phyloP scores from a whole-genome alignment of 1,284 basidiomycete genomes.

The Puccinia horiana region DNA sequence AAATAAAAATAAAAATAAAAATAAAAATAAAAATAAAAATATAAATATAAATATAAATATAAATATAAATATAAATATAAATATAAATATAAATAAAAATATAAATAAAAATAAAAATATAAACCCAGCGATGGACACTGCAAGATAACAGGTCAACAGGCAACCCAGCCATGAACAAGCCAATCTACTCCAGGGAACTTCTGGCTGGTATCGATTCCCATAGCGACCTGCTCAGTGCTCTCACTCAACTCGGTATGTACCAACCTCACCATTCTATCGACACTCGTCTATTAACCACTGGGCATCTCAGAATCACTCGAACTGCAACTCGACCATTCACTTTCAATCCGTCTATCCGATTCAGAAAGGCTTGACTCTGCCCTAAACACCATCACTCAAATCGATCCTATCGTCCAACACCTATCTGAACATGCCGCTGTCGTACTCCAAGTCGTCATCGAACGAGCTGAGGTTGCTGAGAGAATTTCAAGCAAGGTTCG shows the following conservation, averaged over 20 bases:
- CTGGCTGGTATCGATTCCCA: slow-evolving; percentile 39
- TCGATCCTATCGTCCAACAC: slow-evolving; percentile 23
- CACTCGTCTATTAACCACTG: background rate
- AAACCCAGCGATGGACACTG: too few species aligned
- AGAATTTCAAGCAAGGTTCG: slow-evolving; percentile 47
- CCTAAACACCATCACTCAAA: slow-evolving; percentile 29
- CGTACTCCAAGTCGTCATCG: slow-evolving; percentile 39
- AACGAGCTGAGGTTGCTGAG: slow-evolving; percentile 45
- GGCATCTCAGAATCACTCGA: slow-evolving; percentile 39
- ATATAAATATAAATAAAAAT: too few species aligned
- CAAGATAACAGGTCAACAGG: too few species aligned
- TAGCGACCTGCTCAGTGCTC: slow-evolving; percentile 19
- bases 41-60: too few species aligned
- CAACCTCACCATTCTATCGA: background rate
- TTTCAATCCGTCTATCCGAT: slow-evolving; percentile 30
- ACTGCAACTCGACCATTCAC: slow-evolving; percentile 27
- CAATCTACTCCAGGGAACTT: slow-evolving; percentile 21
- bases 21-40: too few species aligned
- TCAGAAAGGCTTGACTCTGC: slow-evolving; percentile 37
- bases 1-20: too few species aligned
- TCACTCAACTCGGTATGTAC: slow-evolving; percentile 29
- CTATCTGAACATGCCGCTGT: slow-evolving; percentile 17
- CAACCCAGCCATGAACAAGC: too few species aligned
- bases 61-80: too few species aligned
- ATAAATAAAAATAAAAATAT: too few species aligned